A percentile compares a stretch with the other conserved stretches of the same genome.
Conservation (phyloP, 1,284 basidiomycete genomes). For the Leccinum variabile region DNA sequence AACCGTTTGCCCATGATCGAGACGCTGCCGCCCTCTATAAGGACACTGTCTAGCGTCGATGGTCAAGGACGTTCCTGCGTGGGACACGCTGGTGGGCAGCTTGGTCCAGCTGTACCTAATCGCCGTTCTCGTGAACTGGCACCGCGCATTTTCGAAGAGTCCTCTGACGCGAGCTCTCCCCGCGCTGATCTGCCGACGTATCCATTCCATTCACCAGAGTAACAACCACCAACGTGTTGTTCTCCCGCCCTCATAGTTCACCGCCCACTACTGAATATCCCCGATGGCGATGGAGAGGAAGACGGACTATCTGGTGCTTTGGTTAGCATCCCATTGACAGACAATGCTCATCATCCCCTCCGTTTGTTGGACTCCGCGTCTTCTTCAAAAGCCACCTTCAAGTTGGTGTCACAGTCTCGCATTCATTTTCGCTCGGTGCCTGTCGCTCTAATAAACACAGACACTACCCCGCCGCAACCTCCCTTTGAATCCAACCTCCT, state of each 20-base stretch:
- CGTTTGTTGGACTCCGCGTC: slow-evolving; percentile 39
- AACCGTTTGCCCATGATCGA: too few species aligned
- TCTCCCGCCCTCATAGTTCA: background rate
- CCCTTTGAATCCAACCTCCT: slow-evolving; percentile 69
- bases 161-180: slow-evolving; percentile 37
- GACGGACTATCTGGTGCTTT: slow-evolving; percentile 24
- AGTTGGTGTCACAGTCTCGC: slow-evolving; percentile 34
- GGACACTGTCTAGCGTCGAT: slow-evolving; percentile 48
- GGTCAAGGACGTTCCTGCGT: slow-evolving; percentile 44
- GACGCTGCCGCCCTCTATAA: slow-evolving; percentile 27
- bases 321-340: slow-evolving; percentile 18
- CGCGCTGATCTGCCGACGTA: slow-evolving; percentile 56
- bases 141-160: slow-evolving; percentile 46
- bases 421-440: slow-evolving; percentile 44
- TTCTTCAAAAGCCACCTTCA: slow-evolving; percentile 44
- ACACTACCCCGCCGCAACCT: slow-evolving; percentile 41
- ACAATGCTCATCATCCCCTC: slow-evolving; percentile 35
- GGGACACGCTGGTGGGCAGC: slow-evolving; percentile 45
- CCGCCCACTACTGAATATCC: background rate
- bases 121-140: slow-evolving; percentile 48
- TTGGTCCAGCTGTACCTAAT: slow-evolving; percentile 51
- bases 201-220: slow-evolving; percentile 47
- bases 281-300: slow-evolving; percentile 22
- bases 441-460: slow-evolving; percentile 38
- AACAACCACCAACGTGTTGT: background rate